Conservation (phyloP, 108 stramenopile genomes). For the Mayamaea pseudoterrestris region DNA sequence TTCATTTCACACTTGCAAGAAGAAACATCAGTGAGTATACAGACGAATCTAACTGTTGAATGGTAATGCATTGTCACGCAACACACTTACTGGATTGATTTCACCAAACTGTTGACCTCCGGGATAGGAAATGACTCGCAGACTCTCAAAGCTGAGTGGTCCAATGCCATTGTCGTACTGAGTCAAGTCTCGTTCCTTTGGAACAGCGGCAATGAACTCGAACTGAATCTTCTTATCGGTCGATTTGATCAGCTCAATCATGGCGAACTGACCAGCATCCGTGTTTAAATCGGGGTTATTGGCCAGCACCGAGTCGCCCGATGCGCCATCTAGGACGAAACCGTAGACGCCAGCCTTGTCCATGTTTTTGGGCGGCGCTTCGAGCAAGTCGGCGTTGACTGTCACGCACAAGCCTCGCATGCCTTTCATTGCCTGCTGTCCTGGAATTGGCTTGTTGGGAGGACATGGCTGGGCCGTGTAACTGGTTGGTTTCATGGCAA, state of each 20-base stretch:
- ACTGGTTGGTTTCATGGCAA: slow-evolving; percentile 47
- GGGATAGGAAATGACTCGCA: slow-evolving; percentile 73
- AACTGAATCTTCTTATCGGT: slow-evolving; percentile 64
- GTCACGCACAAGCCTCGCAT: slow-evolving; percentile 82
- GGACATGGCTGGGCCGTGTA: slow-evolving; percentile 77
- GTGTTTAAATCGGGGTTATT: slow-evolving; percentile 86
- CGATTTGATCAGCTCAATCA: slow-evolving; percentile 46
- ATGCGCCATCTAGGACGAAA: slow-evolving; percentile 55
- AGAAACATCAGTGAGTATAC: too few species aligned
- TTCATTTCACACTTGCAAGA: slow-evolving; percentile 97
- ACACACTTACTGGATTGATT: too few species aligned
- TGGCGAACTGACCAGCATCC: slow-evolving; percentile 89
- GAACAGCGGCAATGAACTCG: slow-evolving; percentile 81
- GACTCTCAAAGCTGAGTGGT: slow-evolving; percentile 46
- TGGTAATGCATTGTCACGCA: too few species aligned
- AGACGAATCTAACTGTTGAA: too few species aligned
- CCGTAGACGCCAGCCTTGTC: slow-evolving; percentile 39
- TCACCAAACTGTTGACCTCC: slow-evolving; percentile 91
- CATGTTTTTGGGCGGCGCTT: slow-evolving; percentile 35
- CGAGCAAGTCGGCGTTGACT: slow-evolving; percentile 54
- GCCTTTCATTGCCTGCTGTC: slow-evolving; percentile 91
- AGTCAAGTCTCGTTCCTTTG: slow-evolving; percentile 50
- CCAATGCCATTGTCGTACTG: slow-evolving; percentile 76
- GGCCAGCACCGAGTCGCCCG: slow-evolving; percentile 75
- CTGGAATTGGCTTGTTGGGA: slow-evolving; percentile 75